phyloP scores from a whole-genome alignment of 2,329 filamentous ascomycete genomes.

The Seiridium unicorne region DNA sequence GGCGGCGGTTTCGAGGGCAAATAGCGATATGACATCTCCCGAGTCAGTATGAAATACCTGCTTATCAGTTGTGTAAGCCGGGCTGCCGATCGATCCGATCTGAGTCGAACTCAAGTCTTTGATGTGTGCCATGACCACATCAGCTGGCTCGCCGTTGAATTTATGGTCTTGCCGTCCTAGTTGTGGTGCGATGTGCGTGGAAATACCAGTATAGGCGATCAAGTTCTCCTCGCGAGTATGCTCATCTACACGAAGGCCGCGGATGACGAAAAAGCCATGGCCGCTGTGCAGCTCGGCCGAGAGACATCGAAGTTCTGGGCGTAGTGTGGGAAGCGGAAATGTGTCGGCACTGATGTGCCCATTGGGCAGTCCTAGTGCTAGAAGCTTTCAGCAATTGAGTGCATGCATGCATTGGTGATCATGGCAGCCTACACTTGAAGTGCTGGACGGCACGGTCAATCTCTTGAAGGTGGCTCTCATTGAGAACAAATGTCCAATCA shows the following conservation, averaged over 20 bases:
- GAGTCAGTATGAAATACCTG: slow-evolving; percentile 62
- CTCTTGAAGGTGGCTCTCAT: slow-evolving; percentile 44
- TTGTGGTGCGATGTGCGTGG: slow-evolving; percentile 53
- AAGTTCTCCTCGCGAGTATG: slow-evolving; percentile 56
- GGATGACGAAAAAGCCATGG: slow-evolving; percentile 60
- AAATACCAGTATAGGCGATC: slow-evolving; percentile 59
- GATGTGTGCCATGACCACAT: slow-evolving; percentile 58
- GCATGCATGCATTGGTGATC: not conserved
- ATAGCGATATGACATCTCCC: slow-evolving; percentile 58
- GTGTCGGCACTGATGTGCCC: slow-evolving; percentile 45
- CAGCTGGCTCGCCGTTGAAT: slow-evolving; percentile 42
- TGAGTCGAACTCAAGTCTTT: slow-evolving; percentile 50
- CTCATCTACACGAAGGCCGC: slow-evolving; percentile 52
- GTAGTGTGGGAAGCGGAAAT: slow-evolving; percentile 55
- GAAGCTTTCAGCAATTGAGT: not conserved
- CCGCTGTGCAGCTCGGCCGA: slow-evolving; percentile 56
- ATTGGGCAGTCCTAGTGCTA: slow-evolving; percentile 34
- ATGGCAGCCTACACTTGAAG: slow-evolving; percentile 37
- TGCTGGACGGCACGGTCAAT: slow-evolving; percentile 39
- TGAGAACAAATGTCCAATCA: slow-evolving; percentile 53
- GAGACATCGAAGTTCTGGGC: slow-evolving; percentile 45
- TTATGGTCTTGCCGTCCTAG: slow-evolving; percentile 52
- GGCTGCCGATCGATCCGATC: slow-evolving; percentile 48
- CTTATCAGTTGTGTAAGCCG: slow-evolving; percentile 59
- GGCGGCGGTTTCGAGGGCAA: slow-evolving; percentile 50